These are phyloP conservation scores for Pichia scutulata DNA, from an alignment of 805 yeast genomes.

Conservation along the genomic window DNA sequence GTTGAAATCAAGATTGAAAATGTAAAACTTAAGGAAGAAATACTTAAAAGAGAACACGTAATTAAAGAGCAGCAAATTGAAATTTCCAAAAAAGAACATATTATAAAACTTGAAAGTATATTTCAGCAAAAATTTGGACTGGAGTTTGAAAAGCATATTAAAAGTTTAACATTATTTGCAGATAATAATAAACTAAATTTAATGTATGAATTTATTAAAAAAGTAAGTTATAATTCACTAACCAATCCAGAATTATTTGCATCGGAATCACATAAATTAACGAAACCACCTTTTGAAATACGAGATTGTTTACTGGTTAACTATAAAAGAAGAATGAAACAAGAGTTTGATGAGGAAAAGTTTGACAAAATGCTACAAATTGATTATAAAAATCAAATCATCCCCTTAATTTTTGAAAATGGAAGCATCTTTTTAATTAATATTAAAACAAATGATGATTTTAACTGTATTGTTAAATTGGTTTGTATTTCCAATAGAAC, in stretches of 20 bases:
- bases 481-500: constrained; percentile 22
- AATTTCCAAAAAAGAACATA: background rate
- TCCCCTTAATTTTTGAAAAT: constrained; percentile 26
- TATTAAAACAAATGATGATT: constrained; percentile 16
- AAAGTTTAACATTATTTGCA: constrained; percentile 16
- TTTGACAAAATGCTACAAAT: constrained; percentile 19
- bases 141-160: constrained; percentile 7
- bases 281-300: constrained; percentile 18
- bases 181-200: constrained; percentile 23
- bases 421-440: constrained; percentile 25
- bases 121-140: constrained; percentile 6
- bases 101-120: background rate
- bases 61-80: background rate
- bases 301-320: constrained; percentile 24
- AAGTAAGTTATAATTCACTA: constrained; percentile 18
- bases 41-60: background rate
- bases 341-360: constrained; percentile 27
- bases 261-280: constrained; percentile 8
- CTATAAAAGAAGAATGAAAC: constrained; percentile 20
- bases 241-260: constrained; percentile 10
- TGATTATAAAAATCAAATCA: constrained; percentile 24
- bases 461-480: constrained; percentile 13
- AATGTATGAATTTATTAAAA: constrained; percentile 25
- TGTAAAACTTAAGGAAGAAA: background rate
- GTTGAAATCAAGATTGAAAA: background rate